These are phyloP conservation scores for Sordaria brevicollis DNA, from an alignment of 495 filamentous ascomycete species.

Conservation along the genomic window DNA sequence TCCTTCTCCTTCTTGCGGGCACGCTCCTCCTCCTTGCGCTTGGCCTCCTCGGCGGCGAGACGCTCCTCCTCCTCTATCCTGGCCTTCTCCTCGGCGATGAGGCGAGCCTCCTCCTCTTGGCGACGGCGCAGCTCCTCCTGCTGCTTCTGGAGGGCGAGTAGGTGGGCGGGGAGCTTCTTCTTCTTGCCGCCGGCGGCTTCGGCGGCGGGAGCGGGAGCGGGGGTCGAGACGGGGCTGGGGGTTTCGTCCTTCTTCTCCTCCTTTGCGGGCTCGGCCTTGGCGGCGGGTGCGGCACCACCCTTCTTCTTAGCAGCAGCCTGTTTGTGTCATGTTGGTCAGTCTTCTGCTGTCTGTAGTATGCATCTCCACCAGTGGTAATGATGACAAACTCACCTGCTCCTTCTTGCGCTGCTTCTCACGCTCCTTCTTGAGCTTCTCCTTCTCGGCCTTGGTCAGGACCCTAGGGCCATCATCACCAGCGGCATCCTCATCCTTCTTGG, in stretches of 20 bases:
- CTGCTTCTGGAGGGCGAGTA: conserved; percentile 80
- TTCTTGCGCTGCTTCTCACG: conserved; percentile 90
- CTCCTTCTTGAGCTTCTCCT: conserved; percentile 93
- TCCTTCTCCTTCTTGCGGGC: conserved; percentile 88
- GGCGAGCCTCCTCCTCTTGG: conserved; percentile 65
- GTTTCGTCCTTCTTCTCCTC: conserved; percentile 35
- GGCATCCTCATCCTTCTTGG: conserved; percentile 38
- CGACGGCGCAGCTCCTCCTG: conserved; percentile 69
- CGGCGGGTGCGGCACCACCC: conserved; percentile 34
- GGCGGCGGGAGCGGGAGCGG: conserved; percentile 36
- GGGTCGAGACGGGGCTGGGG: conserved; percentile 14
- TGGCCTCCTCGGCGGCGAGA: conserved; percentile 57
- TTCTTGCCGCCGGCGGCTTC: conserved; percentile 51
- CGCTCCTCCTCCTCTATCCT: conserved; percentile 60
- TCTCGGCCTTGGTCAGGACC: conserved; percentile 88
- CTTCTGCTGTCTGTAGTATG: neutral
- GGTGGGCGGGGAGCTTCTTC: conserved; percentile 79
- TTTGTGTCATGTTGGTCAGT: neutral
- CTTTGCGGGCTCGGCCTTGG: conserved; percentile 39
- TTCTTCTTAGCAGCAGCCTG: conserved; percentile 65
- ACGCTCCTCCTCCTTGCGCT: conserved; percentile 39
- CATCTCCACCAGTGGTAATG: neutral
- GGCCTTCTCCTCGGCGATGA: conserved; percentile 63
- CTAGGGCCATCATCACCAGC: conserved; percentile 48
- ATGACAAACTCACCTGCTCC: conserved; percentile 54